Percentiles rank a stretch among this genome's conserved stretches.
phyloP scores from a whole-genome alignment of 2,329 filamentous ascomycete species.

The Neonectria hederae region DNA sequence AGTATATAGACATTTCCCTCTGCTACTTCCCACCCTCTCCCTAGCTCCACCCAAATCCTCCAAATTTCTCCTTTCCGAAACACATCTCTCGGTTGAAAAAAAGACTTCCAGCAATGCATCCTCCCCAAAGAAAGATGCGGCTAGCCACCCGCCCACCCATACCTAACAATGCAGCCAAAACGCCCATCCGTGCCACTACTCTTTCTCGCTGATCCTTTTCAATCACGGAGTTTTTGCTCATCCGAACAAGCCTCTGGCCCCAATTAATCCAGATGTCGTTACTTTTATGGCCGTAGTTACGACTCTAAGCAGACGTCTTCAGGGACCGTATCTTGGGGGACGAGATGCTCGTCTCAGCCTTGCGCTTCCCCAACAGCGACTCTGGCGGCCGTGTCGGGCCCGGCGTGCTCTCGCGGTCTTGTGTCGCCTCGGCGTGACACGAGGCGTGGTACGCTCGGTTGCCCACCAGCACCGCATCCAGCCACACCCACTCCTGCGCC shows the following conservation, averaged over 20 bases:
- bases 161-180: slow-evolving; percentile 19
- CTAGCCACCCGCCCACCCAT: background rate
- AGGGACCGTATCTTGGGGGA: slow-evolving; percentile 50
- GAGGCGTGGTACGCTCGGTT: slow-evolving; percentile 87
- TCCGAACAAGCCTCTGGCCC: background rate
- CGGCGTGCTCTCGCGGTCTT: slow-evolving; percentile 64
- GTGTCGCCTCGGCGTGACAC: slow-evolving; percentile 85
- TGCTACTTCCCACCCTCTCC: background rate
- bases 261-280: background rate
- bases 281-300: background rate
- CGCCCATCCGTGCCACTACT: slow-evolving; percentile 7
- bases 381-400: slow-evolving; percentile 65
- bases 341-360: slow-evolving; percentile 69
- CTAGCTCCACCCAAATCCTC: background rate
- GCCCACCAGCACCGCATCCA: slow-evolving; percentile 83
- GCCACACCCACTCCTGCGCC: slow-evolving; percentile 96
- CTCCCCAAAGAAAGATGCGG: background rate
- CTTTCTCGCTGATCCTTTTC: background rate
- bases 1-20: background rate
- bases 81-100: background rate
- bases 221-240: background rate
- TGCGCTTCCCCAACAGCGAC: slow-evolving; percentile 76
- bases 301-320: slow-evolving; percentile 46
- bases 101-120: background rate
- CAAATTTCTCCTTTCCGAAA: background rate